A percentile compares a stretch with the other conserved stretches of the same genome.
phyloP scores from a whole-genome alignment of 2,329 filamentous ascomycete species.

The Uncinocarpus reesii region DNA sequence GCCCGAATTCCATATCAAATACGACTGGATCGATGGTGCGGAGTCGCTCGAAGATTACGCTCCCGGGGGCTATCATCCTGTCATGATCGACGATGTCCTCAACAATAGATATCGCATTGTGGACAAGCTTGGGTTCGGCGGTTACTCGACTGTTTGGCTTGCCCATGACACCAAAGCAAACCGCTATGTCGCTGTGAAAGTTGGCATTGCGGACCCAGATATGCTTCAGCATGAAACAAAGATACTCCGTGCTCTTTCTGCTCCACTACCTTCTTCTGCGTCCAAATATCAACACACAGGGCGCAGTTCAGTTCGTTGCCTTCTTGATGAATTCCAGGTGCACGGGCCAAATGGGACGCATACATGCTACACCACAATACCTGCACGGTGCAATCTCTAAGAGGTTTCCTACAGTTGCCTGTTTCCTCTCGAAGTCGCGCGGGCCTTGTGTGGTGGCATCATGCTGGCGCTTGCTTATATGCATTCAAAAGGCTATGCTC shows the following conservation, averaged over 20 bases:
- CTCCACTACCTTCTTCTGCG: no score
- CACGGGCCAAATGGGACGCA: conserved; percentile 19
- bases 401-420: conserved; percentile 18
- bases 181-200: conserved; percentile 28
- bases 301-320: conserved; percentile 9
- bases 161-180: no score
- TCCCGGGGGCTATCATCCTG: conserved; percentile 29
- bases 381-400: conserved; percentile 19
- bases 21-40: conserved; percentile 25
- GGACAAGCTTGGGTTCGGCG: conserved; percentile 36
- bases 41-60: conserved; percentile 26
- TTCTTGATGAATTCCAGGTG: conserved; percentile 18
- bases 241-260: no score
- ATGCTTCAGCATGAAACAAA: no score
- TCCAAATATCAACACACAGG: no score
- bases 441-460: conserved; percentile 17
- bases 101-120: conserved; percentile 30
- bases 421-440: conserved; percentile 15
- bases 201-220: no score
- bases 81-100: conserved; percentile 27
- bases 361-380: conserved; percentile 17
- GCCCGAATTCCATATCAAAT: conserved; percentile 15
- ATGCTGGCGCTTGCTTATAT: conserved; percentile 18
- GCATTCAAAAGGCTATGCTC: conserved; percentile 20
- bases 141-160: conserved; percentile 37